These are phyloP conservation scores for Starmerella etchellsii DNA, from an alignment of 805 yeast genomes.

Conservation along the genomic window DNA sequence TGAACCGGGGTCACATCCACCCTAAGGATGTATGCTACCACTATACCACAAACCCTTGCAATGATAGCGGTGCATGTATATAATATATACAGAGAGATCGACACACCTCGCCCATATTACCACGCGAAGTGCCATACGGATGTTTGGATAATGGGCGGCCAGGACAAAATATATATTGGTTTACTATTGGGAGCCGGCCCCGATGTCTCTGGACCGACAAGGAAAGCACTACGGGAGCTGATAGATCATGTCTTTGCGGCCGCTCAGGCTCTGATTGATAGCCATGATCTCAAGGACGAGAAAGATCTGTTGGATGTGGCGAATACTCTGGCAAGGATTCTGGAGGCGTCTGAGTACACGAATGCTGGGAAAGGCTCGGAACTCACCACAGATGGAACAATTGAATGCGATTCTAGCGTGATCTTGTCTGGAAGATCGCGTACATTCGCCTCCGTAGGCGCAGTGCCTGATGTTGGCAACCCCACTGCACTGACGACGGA, in stretches of 20 bases:
- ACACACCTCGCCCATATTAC: not conserved
- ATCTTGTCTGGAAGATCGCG: constrained; percentile 11
- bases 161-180: constrained; percentile 3
- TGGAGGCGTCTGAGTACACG: constrained; percentile 29
- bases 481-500: constrained; percentile 24
- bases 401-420: constrained; percentile 33
- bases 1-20: constrained; percentile 8
- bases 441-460: constrained; percentile 26
- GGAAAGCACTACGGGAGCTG: not conserved
- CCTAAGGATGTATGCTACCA: constrained; percentile 22
- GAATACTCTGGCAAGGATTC: constrained; percentile 8
- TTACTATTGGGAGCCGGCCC: constrained; percentile 13
- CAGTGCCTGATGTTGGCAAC: constrained; percentile 22
- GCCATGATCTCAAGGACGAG: not conserved
- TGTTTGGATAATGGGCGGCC: no score
- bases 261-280: not conserved
- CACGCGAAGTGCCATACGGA: not conserved
- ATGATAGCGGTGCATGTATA: not conserved
- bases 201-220: not conserved
- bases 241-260: not conserved
- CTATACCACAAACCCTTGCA: constrained; percentile 19
- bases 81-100: not conserved
- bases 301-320: constrained; percentile 1
- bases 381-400: constrained; percentile 24
- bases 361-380: constrained; percentile 34